These are phyloP conservation scores for Vaccinium myrtillus DNA, from an alignment of 148 eudicot genomes.

Conservation along the genomic window DNA sequence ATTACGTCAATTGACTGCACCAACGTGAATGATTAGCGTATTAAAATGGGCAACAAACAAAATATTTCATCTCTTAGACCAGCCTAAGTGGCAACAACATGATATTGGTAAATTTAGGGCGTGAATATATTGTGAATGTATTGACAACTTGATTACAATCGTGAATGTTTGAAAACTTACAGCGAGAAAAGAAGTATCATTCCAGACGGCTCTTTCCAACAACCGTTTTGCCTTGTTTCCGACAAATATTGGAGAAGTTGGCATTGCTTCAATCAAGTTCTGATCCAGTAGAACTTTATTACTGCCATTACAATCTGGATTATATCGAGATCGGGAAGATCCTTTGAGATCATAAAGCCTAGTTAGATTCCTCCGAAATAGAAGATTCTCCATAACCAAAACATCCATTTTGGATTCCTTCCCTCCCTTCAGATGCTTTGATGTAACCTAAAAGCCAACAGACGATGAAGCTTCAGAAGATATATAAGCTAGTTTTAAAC, in stretches of 20 bases:
- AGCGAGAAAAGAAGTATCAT: constrained; percentile 77
- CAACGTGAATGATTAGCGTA: constrained; percentile 9
- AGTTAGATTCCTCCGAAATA: constrained; percentile 52
- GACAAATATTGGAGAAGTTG: constrained; percentile 77
- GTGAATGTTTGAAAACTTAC: constrained; percentile 44
- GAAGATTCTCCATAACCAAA: constrained; percentile 77
- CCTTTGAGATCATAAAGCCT: constrained; percentile 80
- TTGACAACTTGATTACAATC: neutral
- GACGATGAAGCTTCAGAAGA: constrained; percentile 14
- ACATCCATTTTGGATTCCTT: constrained; percentile 73
- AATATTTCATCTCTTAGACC: neutral
- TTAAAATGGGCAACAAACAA: neutral
- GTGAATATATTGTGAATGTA: neutral
- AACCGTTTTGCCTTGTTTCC: constrained; percentile 70
- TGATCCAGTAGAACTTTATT: constrained; percentile 78
- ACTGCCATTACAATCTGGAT: constrained; percentile 63
- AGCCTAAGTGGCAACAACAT: neutral
- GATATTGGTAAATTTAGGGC: neutral
- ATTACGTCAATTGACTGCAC: constrained; percentile 91
- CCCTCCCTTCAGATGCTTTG: constrained; percentile 73
- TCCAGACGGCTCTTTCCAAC: constrained; percentile 84
- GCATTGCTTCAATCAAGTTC: constrained; percentile 77
- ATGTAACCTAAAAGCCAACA: constrained; percentile 45
- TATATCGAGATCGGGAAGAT: constrained; percentile 73
- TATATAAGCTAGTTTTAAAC: neutral